Conservation (phyloP, 225 moss, liverwort and hornwort species). For the Marchantia polymorpha region DNA sequence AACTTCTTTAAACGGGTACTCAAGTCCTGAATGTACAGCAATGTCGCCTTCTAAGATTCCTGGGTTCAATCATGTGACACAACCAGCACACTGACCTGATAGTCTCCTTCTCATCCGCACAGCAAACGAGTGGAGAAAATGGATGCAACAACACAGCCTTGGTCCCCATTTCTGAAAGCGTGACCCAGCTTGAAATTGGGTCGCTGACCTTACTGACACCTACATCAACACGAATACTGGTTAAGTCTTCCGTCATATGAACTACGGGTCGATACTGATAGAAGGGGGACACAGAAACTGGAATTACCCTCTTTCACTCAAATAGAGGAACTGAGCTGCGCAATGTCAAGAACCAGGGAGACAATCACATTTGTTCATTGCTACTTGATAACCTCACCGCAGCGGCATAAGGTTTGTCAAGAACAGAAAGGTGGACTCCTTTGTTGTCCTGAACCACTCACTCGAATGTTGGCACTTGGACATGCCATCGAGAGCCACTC, state of each 20-base stretch:
- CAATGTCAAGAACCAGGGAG: neutral
- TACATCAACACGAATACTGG: conserved; percentile 27
- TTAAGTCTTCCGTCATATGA: too few species aligned
- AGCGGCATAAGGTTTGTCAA: conserved; percentile 23
- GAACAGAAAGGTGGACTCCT: conserved; percentile 26
- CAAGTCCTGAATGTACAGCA: neutral
- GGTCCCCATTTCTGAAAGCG: conserved; percentile 73
- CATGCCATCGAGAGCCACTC: conserved; percentile 69
- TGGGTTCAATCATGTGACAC: neutral
- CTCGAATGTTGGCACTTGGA: conserved; percentile 77
- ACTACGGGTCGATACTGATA: neutral
- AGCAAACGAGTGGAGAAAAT: conserved; percentile 74
- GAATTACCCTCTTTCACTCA: neutral
- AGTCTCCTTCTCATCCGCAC: conserved; percentile 90
- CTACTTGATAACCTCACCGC: conserved; percentile 24
- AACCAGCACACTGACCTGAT: conserved; percentile 52
- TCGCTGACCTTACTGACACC: conserved; percentile 75
- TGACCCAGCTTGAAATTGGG: conserved; percentile 77
- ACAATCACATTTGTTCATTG: neutral
- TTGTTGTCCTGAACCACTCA: conserved; percentile 48
- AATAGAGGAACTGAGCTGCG: neutral
- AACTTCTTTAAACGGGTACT: neutral
- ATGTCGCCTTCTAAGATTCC: too few species aligned
- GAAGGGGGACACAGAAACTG: neutral
- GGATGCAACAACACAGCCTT: conserved; percentile 88